phyloP scores from a whole-genome alignment of 1,284 basidiomycete genomes.

The Pseudomicrostroma phylloplanum region DNA sequence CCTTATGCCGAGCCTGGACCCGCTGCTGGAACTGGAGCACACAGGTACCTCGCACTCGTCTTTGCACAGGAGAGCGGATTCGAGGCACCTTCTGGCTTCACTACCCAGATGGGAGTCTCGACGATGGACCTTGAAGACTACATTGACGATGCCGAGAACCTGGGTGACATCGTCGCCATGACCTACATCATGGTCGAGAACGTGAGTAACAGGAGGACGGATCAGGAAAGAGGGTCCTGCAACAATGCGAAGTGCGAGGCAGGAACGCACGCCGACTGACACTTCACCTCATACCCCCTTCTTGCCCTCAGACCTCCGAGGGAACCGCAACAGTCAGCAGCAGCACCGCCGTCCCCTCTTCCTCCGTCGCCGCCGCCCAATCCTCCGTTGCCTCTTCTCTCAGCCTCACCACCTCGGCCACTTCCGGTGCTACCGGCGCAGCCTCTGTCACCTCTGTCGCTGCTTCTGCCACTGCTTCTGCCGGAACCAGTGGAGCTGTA shows the following conservation, averaged over 20 bases:
- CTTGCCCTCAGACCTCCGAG: background rate
- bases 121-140: slow-evolving; percentile 10
- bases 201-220: background rate
- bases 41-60: slow-evolving; percentile 12
- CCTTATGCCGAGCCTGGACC: slow-evolving; percentile 9
- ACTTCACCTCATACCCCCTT: background rate
- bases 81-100: slow-evolving; percentile 6
- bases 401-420: no score
- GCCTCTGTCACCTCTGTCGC: background rate
- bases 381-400: no score
- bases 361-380: background rate
- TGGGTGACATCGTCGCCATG: slow-evolving; percentile 15
- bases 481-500: background rate
- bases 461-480: background rate
- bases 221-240: no score
- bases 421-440: background rate
- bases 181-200: slow-evolving; percentile 14
- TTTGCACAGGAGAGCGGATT: slow-evolving; percentile 6
- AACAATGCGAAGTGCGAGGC: background rate
- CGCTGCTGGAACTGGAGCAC: slow-evolving; percentile 9
- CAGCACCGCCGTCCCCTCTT: slow-evolving; percentile 4
- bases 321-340: background rate
- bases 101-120: background rate
- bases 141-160: slow-evolving; percentile 10
- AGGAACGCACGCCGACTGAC: background rate